Base-by-base conservation (phyloP, 495 filamentous ascomycete species). In the Hyaloscypha bicolor region DNA sequence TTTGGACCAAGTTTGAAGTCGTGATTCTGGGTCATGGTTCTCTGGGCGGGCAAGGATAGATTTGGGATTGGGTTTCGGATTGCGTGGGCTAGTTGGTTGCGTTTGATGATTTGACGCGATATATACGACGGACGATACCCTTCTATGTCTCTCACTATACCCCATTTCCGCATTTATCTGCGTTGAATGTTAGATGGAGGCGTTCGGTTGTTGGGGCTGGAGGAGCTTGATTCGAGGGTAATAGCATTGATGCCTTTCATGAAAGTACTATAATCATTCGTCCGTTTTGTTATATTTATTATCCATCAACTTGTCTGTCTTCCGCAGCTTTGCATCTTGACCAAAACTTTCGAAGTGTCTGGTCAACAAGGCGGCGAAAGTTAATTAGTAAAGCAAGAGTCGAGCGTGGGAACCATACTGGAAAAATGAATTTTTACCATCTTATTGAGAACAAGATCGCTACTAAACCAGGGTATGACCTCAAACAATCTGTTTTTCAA, bases 81-180 rank as follows among this genome's bases (percentile, higher is more conserved):
- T 62, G 32, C 9, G 32, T 59, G 30, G 53, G 52, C 25, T 33
- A 2, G 30, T 6, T 62, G 30, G 64, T 9, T 48, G 42, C 42
- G 16, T 48, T 63, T 55, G 63, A 66, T 56, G 63, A 63, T 68
- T 56, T 16, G 53, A 56, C 29, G 53, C 8, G 1, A 56, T 14
- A 56, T n/a, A 56, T 19, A 39, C 37, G 55, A 63, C 57, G 42
- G 42, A 48, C 1, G 65, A 71, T 71, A 71, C 69, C 69, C 65
- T 71, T 71, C 69, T 65, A 52, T 65, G 48, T 68, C 69, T 71
- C 69, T 68, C 69, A 19, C 62, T 71, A 71, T 62, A 66, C 60
- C 61, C 59, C n/a, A 8, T 60, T 70, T 55, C 57, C 63, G 32
- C 33, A 37, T 61, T 61, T 61, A 33, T 51, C 25, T 33, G 62